A percentile compares a stretch with the other conserved stretches of the same genome.
phyloP scores from a whole-genome alignment of 140 eudicot species.

The Flaveria floridana region DNA sequence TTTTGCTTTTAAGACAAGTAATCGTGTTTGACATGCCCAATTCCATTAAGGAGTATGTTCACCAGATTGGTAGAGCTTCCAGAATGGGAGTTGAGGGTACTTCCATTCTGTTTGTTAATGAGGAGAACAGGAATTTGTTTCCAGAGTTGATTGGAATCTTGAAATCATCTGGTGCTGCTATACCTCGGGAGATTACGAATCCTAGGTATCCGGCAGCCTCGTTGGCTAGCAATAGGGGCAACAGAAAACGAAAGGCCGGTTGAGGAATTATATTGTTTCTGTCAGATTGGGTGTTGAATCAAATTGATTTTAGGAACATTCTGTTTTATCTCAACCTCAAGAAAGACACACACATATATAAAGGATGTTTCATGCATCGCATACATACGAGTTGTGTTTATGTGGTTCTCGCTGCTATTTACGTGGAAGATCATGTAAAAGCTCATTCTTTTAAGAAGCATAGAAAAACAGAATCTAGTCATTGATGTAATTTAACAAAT shows the following conservation, averaged over 20 bases:
- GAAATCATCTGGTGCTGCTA: slow-evolving; percentile 69
- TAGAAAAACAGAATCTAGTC: not conserved
- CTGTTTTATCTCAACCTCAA: not conserved
- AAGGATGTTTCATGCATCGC: too few relatives aligned
- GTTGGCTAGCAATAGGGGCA: slow-evolving; percentile 36
- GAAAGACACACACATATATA: not conserved
- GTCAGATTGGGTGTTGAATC: slow-evolving; percentile 1
- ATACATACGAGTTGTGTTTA: too few relatives aligned
- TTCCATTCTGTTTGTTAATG: slow-evolving; percentile 69
- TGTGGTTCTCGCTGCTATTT: not conserved
- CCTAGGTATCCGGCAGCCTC: slow-evolving; percentile 43
- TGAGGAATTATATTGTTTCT: slow-evolving; percentile 22
- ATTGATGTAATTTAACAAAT: not conserved
- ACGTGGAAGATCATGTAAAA: not conserved
- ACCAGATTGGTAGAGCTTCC: slow-evolving; percentile 87
- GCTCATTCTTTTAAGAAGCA: not conserved
- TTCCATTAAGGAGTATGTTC: slow-evolving; percentile 85
- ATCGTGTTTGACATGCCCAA: slow-evolving; percentile 92
- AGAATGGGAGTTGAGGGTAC: slow-evolving; percentile 83
- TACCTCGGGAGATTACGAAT: slow-evolving; percentile 79
- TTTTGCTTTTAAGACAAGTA: slow-evolving; percentile 72
- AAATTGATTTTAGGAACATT: not conserved
- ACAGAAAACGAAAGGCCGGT: slow-evolving; percentile 57
- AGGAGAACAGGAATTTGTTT: slow-evolving; percentile 64
- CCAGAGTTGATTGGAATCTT: slow-evolving; percentile 66